phyloP scores from a whole-genome alignment of 257 asterid genomes.

The Nicotiana tabacum region DNA sequence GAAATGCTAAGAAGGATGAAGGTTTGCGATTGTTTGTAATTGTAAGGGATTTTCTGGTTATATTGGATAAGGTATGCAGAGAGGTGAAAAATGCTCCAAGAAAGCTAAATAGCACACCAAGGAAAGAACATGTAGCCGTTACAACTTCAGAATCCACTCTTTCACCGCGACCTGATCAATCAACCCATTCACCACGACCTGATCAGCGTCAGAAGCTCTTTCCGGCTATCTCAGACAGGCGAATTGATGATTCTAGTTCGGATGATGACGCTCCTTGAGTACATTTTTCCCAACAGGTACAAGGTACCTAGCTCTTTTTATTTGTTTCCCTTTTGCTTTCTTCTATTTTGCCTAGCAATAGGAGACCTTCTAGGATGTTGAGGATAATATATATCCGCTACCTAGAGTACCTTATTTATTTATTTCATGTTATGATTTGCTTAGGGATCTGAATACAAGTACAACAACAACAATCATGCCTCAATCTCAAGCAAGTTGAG shows the following conservation, averaged over 20 bases:
- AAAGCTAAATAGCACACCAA: conserved; percentile 17
- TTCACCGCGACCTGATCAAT: conserved; percentile 1
- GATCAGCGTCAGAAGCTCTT: conserved; percentile 50
- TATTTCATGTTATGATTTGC: neutral
- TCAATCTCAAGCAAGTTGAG: neutral
- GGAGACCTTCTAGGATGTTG: neutral
- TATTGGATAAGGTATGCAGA: conserved; percentile 70
- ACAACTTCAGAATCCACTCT: conserved; percentile 22
- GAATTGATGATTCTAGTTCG: conserved; percentile 54
- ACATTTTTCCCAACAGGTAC: conserved; percentile 2
- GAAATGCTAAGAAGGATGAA: conserved; percentile 77
- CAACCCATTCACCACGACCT: conserved; percentile 14
- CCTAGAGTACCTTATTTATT: neutral
- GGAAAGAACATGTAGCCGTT: conserved; percentile 24
- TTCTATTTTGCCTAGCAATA: neutral
- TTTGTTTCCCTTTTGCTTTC: neutral
- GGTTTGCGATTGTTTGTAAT: conserved; percentile 69
- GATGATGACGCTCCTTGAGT: conserved; percentile 51
- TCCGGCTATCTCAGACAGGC: conserved; percentile 55
- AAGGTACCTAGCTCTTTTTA: neutral
- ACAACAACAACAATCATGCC: neutral
- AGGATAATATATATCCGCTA: neutral
- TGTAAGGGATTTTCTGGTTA: conserved; percentile 70
- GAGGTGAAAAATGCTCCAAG: conserved; percentile 52
- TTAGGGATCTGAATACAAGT: neutral